Base-by-base conservation (phyloP, 2,329 filamentous ascomycete genomes). In the Aureobasidium uvarum region DNA sequence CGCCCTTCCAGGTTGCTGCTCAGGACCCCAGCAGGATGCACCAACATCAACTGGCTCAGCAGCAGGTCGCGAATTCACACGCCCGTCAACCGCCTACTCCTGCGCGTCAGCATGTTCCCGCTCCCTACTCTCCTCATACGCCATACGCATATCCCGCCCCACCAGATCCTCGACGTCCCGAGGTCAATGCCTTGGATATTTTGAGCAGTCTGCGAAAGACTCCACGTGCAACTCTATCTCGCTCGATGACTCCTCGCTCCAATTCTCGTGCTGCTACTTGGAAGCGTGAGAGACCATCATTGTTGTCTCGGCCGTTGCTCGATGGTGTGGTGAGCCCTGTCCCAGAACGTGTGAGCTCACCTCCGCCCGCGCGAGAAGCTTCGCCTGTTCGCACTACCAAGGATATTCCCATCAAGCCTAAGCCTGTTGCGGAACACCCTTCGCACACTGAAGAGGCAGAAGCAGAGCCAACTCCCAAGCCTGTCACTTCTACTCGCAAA, bases 1-100 rank as follows among this genome's bases (percentile, higher is more conserved):
- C 79, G 54, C 79, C 80, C 5, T 82, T 81, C 69, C 78, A 80
- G 64, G 77, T 81, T 14, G 73, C 75, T n/a, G 75, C 77, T 10
- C 79, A 81, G 67, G 78, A 79, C 56, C 77, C 77, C 5, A 77
- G 72, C 55, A 45, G 62, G 13, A 64, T 58, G 41, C 74, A 76
- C 64, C 76, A 76, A 25, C 75, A 74, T 48, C 67, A 73, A 39
- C 23, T 50, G 18, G 41, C 46, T 41, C 65, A 68, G 36, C 62
- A 66, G 18, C 62, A 66, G 16, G 14, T 51, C 7, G 48, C 28
- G 14, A 16, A 0, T 38, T 70, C 71, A 48, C 73, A 73, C 31
- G 69, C 74, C 3, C 63, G 66, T 23, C 60, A 65, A 25, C 56
- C 67, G 20, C 65, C 64, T 2, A 62, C 65, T 14, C 50, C 60